These are phyloP conservation scores for Candida dajiaensis DNA, from an alignment of 805 yeast genomes.

Conservation along the genomic window DNA sequence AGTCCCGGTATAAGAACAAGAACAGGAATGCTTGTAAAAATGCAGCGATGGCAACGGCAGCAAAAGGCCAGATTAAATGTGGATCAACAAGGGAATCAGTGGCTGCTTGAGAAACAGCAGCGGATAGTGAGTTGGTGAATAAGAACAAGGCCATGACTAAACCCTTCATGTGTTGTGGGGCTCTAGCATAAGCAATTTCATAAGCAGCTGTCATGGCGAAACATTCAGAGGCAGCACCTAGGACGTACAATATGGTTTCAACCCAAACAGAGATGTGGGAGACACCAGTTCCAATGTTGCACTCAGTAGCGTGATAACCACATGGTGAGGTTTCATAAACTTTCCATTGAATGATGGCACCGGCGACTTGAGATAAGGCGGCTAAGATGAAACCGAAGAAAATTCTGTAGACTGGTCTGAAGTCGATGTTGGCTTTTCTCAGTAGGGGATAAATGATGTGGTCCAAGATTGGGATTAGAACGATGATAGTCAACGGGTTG, in stretches of 20 bases:
- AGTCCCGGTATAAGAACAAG: conserved; percentile 25
- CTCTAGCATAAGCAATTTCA: conserved; percentile 78
- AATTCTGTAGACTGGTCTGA: conserved; percentile 67
- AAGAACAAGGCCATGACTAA: conserved; percentile 47
- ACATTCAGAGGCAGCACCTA: conserved; percentile 70
- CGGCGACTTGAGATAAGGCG: conserved; percentile 26
- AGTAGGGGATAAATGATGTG: conserved; percentile 46
- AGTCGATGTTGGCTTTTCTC: conserved; percentile 41
- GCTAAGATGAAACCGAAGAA: conserved; percentile 62
- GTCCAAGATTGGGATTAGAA: conserved; percentile 72
- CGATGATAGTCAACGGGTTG: conserved; percentile 66
- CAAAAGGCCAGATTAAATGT: conserved; percentile 60
- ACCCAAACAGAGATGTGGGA: conserved; percentile 54
- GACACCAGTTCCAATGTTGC: conserved; percentile 29
- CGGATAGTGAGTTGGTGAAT: conserved; percentile 64
- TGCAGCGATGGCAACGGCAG: conserved; percentile 54
- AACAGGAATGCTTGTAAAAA: conserved; percentile 52
- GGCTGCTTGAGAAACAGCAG: conserved; percentile 68
- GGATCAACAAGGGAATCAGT: conserved; percentile 67
- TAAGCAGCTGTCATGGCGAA: conserved; percentile 74
- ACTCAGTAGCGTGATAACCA: conserved; percentile 51
- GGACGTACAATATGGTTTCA: conserved; percentile 58
- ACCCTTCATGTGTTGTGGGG: conserved; percentile 50
- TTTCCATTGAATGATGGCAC: conserved; percentile 64
- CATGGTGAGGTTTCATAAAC: conserved; percentile 70